phyloP scores from a whole-genome alignment of 1,139 yeast genomes.

The Hansenula sp. region DNA sequence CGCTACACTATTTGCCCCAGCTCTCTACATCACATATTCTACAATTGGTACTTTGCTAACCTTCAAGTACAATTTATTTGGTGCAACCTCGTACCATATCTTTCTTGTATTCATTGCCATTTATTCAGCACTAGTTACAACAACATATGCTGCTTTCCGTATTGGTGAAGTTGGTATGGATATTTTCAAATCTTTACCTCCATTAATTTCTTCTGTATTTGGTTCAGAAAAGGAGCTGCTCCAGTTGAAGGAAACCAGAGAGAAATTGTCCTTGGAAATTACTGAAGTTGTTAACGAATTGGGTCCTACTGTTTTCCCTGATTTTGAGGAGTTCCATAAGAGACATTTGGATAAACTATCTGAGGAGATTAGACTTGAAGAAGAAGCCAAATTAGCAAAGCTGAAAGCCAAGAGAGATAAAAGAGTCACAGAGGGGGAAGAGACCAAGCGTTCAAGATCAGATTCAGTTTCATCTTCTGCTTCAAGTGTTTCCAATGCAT shows the following conservation, averaged over 20 bases:
- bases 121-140: conserved; percentile 48
- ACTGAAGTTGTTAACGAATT: conserved; percentile 53
- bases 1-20: conserved; percentile 65
- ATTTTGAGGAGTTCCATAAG: conserved; percentile 28
- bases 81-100: conserved; percentile 21
- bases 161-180: conserved; percentile 79
- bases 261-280: conserved; percentile 47
- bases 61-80: conserved; percentile 20
- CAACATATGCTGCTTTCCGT: conserved; percentile 66
- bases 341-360: background rate
- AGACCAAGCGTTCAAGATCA: conserved; percentile 19
- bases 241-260: conserved; percentile 46
- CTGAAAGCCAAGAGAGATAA: background rate
- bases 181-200: conserved; percentile 62
- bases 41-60: conserved; percentile 46
- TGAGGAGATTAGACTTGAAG: conserved; percentile 3
- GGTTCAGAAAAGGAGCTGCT: conserved; percentile 42
- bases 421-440: conserved; percentile 1
- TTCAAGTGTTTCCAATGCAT: conserved; percentile 28
- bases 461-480: conserved; percentile 22
- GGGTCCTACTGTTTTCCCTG: conserved; percentile 65
- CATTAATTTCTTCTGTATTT: conserved; percentile 53
- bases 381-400: conserved; percentile 5
- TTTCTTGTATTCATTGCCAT: conserved; percentile 32
- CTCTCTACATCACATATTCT: conserved; percentile 63